Percentiles rank a stretch among this genome's conserved stretches.
Evolutionary conservation across 2,329 filamentous ascomycete genomes (phyloP).

Genomic region (Leptographium wingfieldii): DNA sequence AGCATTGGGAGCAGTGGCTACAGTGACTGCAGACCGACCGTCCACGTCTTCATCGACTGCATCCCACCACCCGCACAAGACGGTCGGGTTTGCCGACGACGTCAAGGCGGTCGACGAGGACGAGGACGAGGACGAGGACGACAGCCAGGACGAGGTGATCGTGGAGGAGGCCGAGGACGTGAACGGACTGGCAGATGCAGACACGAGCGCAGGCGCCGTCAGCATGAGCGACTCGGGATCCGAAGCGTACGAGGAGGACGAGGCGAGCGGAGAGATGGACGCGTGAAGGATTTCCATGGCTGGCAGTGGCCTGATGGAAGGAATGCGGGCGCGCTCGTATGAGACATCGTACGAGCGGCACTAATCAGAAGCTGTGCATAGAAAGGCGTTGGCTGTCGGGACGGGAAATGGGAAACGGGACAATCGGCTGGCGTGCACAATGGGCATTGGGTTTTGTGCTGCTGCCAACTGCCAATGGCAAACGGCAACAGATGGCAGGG

Average conservation of each 20-base stretch:
- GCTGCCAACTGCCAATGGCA: no score
- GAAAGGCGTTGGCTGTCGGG: no score
- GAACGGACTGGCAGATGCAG: background rate
- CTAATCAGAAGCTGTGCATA: no score
- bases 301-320: background rate
- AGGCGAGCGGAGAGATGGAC: background rate
- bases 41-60: background rate
- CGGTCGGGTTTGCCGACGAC: conserved; percentile 51
- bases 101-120: conserved; percentile 23
- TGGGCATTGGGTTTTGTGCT: no score
- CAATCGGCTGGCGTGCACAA: no score
- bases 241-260: conserved; percentile 19
- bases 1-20: background rate
- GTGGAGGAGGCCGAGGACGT: background rate
- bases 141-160: background rate
- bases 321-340: background rate
- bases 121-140: conserved; percentile 13
- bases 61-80: conserved; percentile 28
- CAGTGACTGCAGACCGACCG: background rate
- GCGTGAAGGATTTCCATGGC: conserved; percentile 10
- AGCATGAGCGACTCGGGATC: conserved; percentile 13
- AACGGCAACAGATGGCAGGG: no score
- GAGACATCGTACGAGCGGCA: background rate
- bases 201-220: background rate
- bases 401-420: no score